Percentiles rank a stretch among this genome's conserved stretches.
phyloP scores from a whole-genome alignment of 2,329 filamentous ascomycete genomes.

The Hypoxylon sp. region DNA sequence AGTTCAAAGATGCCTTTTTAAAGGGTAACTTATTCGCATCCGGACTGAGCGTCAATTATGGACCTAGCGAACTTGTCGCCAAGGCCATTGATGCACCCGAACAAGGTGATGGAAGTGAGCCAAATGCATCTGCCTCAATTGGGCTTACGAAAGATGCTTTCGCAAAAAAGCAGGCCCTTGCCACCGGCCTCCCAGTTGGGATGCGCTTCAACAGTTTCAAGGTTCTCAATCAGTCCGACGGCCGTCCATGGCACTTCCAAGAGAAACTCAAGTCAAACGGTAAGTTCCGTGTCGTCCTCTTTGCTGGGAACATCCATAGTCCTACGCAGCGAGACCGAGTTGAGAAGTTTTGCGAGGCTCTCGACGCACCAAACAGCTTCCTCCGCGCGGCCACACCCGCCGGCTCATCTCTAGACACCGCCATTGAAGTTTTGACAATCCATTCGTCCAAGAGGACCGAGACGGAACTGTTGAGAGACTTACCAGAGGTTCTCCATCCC shows the following conservation, averaged over 20 bases:
- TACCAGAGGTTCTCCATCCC: slow-evolving; percentile 64
- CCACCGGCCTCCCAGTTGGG: slow-evolving; percentile 62
- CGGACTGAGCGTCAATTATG: slow-evolving; percentile 70
- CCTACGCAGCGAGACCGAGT: slow-evolving; percentile 61
- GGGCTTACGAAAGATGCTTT: slow-evolving; percentile 36
- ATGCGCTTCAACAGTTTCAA: slow-evolving; percentile 71
- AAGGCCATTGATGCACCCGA: slow-evolving; percentile 61
- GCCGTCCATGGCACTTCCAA: slow-evolving; percentile 71
- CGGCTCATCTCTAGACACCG: slow-evolving; percentile 29
- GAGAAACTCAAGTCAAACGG: slow-evolving; percentile 68
- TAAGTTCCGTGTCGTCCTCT: slow-evolving; percentile 70
- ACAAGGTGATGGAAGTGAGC: slow-evolving; percentile 62
- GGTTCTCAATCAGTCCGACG: slow-evolving; percentile 70
- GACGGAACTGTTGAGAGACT: slow-evolving; percentile 63
- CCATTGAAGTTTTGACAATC: slow-evolving; percentile 72
- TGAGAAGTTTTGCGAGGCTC: slow-evolving; percentile 60
- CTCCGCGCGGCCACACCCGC: slow-evolving; percentile 25
- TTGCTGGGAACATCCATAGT: slow-evolving; percentile 69
- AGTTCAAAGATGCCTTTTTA: slow-evolving; percentile 72
- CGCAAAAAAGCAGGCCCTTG: slow-evolving; percentile 58
- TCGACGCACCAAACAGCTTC: slow-evolving; percentile 53
- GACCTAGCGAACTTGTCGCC: slow-evolving; percentile 66
- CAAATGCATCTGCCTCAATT: slow-evolving; percentile 18
- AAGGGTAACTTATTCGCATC: slow-evolving; percentile 72
- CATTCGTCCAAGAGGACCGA: slow-evolving; percentile 67